Conservation (phyloP, 495 filamentous ascomycete genomes). For the Oleoguttula mirabilis region DNA sequence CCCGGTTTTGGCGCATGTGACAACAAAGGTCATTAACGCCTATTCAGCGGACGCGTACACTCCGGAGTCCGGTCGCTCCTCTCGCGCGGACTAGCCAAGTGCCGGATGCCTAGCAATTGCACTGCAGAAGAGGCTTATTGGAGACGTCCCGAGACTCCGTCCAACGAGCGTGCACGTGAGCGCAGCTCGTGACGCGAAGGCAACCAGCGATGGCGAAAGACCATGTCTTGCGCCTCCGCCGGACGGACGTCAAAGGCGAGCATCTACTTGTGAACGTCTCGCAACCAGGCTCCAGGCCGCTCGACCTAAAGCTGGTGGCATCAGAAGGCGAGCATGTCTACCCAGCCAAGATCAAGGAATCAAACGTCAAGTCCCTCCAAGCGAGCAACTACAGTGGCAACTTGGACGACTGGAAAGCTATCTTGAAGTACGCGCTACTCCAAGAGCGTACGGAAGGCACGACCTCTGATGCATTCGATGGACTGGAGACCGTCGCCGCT, state of each 20-base stretch:
- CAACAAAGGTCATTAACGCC: no score
- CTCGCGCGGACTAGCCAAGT: no score
- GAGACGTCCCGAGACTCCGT: no score
- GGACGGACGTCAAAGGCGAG: constrained; percentile 30
- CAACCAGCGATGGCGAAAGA: not conserved
- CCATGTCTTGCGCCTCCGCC: constrained; percentile 14
- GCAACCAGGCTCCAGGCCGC: constrained; percentile 32
- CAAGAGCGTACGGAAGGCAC: constrained; percentile 17
- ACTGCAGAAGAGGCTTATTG: no score
- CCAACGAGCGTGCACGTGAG: no score
- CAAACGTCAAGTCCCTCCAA: constrained; percentile 26
- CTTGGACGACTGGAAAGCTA: constrained; percentile 45
- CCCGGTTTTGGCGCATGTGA: no score
- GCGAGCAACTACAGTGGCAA: constrained; percentile 42
- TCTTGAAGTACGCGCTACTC: constrained; percentile 33
- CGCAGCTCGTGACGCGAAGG: no score
- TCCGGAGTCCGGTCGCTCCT: no score
- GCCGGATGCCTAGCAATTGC: no score
- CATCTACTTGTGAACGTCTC: constrained; percentile 47
- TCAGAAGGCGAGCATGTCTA: constrained; percentile 60
- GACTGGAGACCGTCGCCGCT: constrained; percentile 26
- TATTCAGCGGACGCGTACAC: no score
- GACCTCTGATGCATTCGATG: constrained; percentile 15
- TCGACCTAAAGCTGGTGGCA: constrained; percentile 53
- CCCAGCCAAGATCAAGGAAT: constrained; percentile 11